Conservation (phyloP, 805 yeast species). For the Danielozyma ontarioensis region DNA sequence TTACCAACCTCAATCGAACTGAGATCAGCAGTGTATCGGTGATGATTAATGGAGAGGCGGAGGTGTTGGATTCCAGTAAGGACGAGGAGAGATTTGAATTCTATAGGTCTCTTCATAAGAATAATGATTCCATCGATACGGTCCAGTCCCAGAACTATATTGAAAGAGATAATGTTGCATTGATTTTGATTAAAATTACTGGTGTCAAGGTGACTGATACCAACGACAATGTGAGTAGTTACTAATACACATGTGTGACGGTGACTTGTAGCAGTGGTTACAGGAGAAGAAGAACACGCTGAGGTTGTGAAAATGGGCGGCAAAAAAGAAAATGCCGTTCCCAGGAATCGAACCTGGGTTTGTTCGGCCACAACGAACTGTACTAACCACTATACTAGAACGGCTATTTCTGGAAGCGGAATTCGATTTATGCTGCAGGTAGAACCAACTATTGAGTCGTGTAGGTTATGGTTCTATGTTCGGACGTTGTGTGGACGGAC, state of each 20-base stretch:
- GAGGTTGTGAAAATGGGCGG: too few species aligned
- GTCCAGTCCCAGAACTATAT: constrained; percentile 50
- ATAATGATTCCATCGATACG: constrained; percentile 63
- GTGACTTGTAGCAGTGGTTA: too few species aligned
- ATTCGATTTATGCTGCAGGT: too few species aligned
- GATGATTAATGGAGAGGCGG: constrained; percentile 71
- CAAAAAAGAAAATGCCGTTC: constrained; percentile 46
- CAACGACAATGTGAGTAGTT: constrained; percentile 50
- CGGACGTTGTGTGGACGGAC: too few species aligned
- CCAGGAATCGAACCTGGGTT: constrained; percentile 75
- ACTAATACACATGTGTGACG: too few species aligned
- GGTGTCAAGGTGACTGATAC: constrained; percentile 78
- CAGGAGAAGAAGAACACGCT: too few species aligned
- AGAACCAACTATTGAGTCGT: too few species aligned
- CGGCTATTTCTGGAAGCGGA: too few species aligned
- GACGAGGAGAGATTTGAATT: constrained; percentile 47
- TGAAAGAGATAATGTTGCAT: constrained; percentile 54
- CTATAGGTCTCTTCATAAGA: constrained; percentile 57
- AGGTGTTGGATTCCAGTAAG: constrained; percentile 36
- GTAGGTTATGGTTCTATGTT: too few species aligned
- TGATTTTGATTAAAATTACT: constrained; percentile 59
- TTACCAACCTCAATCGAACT: constrained; percentile 72
- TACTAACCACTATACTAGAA: constrained; percentile 65
- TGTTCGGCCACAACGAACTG: constrained; percentile 71
- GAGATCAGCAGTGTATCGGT: constrained; percentile 79